phyloP scores from a whole-genome alignment of 2,329 filamentous ascomycete genomes.

The Lecanosticta acicola region DNA sequence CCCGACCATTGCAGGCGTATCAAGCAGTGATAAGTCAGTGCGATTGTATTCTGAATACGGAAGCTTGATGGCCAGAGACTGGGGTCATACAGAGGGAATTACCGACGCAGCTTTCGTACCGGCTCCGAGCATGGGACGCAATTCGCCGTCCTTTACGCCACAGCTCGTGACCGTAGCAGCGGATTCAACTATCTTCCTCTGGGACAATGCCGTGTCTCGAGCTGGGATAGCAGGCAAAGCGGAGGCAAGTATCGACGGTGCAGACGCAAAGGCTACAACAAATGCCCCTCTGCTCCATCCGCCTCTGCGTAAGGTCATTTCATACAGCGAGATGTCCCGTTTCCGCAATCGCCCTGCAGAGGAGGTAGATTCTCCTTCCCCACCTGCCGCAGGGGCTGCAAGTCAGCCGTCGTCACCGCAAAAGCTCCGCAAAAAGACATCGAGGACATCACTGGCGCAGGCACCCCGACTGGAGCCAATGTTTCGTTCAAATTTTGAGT shows the following conservation, averaged over 20 bases:
- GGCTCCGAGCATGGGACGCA: conserved; percentile 34
- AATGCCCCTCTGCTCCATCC: conserved; percentile 52
- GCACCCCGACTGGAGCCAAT: conserved; percentile 41
- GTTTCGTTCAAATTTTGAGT: conserved; percentile 25
- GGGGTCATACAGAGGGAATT: conserved; percentile 91
- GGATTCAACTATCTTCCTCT: conserved; percentile 48
- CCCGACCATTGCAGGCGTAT: conserved; percentile 76
- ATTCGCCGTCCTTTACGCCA: conserved; percentile 13
- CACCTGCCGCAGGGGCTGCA: conserved; percentile 40
- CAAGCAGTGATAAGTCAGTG: conserved; percentile 92
- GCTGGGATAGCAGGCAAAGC: neutral
- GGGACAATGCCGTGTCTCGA: conserved; percentile 31
- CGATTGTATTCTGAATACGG: conserved; percentile 82
- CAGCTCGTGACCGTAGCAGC: conserved; percentile 45
- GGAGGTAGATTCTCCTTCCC: conserved; percentile 28
- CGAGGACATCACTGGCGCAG: conserved; percentile 47
- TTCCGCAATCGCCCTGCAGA: conserved; percentile 52
- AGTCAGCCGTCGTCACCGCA: conserved; percentile 45
- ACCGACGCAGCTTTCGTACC: conserved; percentile 69
- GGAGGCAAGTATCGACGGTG: conserved; percentile 1
- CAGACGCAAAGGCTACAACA: conserved; percentile 3
- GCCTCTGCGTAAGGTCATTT: conserved; percentile 78
- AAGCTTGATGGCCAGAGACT: conserved; percentile 76
- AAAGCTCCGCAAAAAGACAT: conserved; percentile 51
- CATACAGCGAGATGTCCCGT: conserved; percentile 78